Evolutionary conservation across 768 basidiomycete genomes (phyloP), one percentile per base, ranked within the genome.

Genomic region (Leccinum boreale): DNA sequence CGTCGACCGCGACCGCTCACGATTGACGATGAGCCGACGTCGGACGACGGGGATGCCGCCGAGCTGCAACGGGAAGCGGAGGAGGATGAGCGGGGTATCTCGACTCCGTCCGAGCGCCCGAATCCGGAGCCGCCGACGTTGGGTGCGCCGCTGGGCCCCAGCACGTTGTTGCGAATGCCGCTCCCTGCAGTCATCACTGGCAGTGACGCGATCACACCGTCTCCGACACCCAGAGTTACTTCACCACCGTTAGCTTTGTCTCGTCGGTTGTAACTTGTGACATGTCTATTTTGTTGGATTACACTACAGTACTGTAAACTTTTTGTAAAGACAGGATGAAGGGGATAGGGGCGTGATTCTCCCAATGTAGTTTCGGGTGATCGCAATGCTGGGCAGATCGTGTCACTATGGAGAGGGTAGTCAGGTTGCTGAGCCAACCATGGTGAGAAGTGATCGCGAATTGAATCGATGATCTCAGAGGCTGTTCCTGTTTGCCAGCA

Each of bases 121-220:
- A 85, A 85, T 55, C 85, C 85, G 4, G 81, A 85, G 57, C 83
- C 83, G 3, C 85, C 83, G 8, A 72, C 76, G 10, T 77, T 70
- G 42, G 71, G 78, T 19, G 85, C 84, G 11, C 70, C 72, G 33
- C 50, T 67, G 50, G 65, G 62, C 4, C 82, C 82, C 0, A 75
- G 73, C 51, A 76, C 79, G 23, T 66, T 66, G 26, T 69, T 65
- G 7, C 74, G 72, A 56, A 70, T 73, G 55, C 65, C 66, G 1
- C 68, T 76, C 8, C 74, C 78, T 42, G 73, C 77, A 0, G 62
- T 79, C 56, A 70, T 76, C 35, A 74, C 78, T 24, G 75, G 76
- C 11, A 75, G 76, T 36, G 77, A 81, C 62, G 73, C 75, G 17
- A 68, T 78, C 28, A 83, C 81, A 8, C 83, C 83, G 2, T 76